Conservation (phyloP, 345 rosid species). For the Ceriops zippeliana region DNA sequence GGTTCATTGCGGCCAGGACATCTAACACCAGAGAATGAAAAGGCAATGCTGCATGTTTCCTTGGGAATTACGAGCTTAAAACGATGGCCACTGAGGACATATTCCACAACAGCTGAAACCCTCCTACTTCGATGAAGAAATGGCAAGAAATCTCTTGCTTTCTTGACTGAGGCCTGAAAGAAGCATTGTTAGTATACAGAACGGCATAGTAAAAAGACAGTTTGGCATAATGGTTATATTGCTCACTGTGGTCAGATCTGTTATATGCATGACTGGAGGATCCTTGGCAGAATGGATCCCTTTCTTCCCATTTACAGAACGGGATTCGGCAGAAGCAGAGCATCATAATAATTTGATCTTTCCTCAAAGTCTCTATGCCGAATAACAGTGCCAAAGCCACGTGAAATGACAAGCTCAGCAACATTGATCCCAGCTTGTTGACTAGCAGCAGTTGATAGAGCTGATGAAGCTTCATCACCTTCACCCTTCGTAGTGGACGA, state of each 20-base stretch:
- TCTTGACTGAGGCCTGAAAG: constrained; percentile 72
- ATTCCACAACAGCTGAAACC: constrained; percentile 84
- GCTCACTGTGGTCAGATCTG: constrained; percentile 69
- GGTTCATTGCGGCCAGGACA: constrained; percentile 95
- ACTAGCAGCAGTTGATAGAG: constrained; percentile 33
- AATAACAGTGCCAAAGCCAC: constrained; percentile 79
- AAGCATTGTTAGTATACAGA: constrained; percentile 9
- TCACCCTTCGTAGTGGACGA: constrained; percentile 54
- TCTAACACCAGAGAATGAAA: constrained; percentile 95
- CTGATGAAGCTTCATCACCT: constrained; percentile 49
- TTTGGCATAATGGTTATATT: constrained; percentile 4
- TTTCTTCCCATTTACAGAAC: constrained; percentile 69
- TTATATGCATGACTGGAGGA: constrained; percentile 71
- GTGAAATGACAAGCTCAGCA: constrained; percentile 72
- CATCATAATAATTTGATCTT: constrained; percentile 86
- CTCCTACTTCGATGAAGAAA: constrained; percentile 70
- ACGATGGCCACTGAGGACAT: constrained; percentile 97
- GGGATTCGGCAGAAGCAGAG: constrained; percentile 92
- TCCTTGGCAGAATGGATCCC: constrained; percentile 83
- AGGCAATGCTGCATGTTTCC: constrained; percentile 97
- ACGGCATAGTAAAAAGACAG: background rate
- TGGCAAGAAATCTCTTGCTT: constrained; percentile 86
- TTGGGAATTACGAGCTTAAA: constrained; percentile 86
- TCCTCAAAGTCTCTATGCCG: constrained; percentile 94
- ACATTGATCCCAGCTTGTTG: constrained; percentile 69